Evolutionary conservation across 495 filamentous ascomycete species (phyloP).

Genomic region (Aspergillus egyptiacus): DNA sequence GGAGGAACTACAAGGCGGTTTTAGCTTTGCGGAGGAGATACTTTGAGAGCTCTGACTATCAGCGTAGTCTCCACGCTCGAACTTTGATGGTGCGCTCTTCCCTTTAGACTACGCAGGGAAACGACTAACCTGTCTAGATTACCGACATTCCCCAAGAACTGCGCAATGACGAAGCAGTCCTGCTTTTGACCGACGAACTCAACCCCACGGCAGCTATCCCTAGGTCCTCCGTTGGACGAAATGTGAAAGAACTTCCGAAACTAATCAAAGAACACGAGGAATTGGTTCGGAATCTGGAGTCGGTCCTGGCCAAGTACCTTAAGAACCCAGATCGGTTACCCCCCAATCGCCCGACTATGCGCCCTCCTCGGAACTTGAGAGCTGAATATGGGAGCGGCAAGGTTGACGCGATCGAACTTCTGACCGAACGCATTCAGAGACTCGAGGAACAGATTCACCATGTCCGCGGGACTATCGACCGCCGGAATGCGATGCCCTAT

Average conservation of each 20-base stretch:
- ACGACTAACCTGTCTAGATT: constrained; percentile 43
- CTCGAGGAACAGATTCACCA: constrained; percentile 81
- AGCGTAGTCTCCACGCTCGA: constrained; percentile 78
- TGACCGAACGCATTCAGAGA: constrained; percentile 75
- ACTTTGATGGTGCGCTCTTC: constrained; percentile 66
- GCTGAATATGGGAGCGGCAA: constrained; percentile 39
- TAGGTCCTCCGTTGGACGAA: constrained; percentile 76
- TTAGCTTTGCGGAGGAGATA: constrained; percentile 65
- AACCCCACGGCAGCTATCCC: constrained; percentile 71
- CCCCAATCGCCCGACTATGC: constrained; percentile 68
- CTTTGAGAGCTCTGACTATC: constrained; percentile 84
- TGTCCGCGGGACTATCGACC: constrained; percentile 73
- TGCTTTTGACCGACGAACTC: constrained; percentile 68
- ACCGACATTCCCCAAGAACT: constrained; percentile 73
- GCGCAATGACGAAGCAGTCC: constrained; percentile 78
- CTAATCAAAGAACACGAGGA: constrained; percentile 81
- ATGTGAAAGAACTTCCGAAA: constrained; percentile 78
- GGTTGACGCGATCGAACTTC: constrained; percentile 90
- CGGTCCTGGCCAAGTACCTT: constrained; percentile 79
- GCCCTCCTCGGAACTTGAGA: constrained; percentile 65
- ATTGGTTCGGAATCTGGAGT: constrained; percentile 74
- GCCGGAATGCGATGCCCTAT: constrained; percentile 78
- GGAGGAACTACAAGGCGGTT: constrained; percentile 80
- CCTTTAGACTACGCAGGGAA: neutral
- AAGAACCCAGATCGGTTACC: constrained; percentile 81